These are phyloP conservation scores for Ajuga chamaepitys DNA, from an alignment of 257 asterid genomes.

Conservation along the genomic window DNA sequence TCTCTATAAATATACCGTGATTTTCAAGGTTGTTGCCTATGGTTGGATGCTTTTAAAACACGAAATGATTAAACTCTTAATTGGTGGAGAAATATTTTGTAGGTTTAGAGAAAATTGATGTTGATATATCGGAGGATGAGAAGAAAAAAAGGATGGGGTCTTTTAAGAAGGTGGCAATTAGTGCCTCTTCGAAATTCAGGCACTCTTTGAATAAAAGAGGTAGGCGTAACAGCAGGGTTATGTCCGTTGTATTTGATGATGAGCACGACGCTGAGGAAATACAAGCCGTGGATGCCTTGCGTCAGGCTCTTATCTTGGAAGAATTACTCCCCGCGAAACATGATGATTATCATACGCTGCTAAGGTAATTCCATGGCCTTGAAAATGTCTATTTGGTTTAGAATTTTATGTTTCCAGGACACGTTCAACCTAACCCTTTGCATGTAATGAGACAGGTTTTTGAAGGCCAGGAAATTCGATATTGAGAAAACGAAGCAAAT, in stretches of 20 bases:
- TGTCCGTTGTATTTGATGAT: slow-evolving; percentile 47
- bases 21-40: background rate
- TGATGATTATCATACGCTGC: slow-evolving; percentile 53
- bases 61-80: too few species aligned
- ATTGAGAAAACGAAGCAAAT: slow-evolving; percentile 87
- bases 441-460: slow-evolving; percentile 40
- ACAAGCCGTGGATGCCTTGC: slow-evolving; percentile 52
- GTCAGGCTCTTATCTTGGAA: slow-evolving; percentile 51
- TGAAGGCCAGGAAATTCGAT: slow-evolving; percentile 91
- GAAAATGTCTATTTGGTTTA: too few species aligned
- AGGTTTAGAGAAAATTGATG: slow-evolving; percentile 43
- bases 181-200: slow-evolving; percentile 50
- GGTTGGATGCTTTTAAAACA: background rate
- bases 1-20: too few species aligned
- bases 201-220: slow-evolving; percentile 45
- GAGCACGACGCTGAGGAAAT: slow-evolving; percentile 52
- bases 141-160: slow-evolving; percentile 44
- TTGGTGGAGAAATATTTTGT: background rate
- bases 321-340: slow-evolving; percentile 58
- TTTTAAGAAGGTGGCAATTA: slow-evolving; percentile 54
- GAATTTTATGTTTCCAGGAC: too few species aligned
- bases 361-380: slow-evolving; percentile 28
- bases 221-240: slow-evolving; percentile 41
- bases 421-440: background rate
- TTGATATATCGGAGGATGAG: slow-evolving; percentile 47